Percentiles rank a stretch among this genome's conserved stretches.
phyloP scores from a whole-genome alignment of 345 rosid genomes.

The Melaleuca quinquenervia region DNA sequence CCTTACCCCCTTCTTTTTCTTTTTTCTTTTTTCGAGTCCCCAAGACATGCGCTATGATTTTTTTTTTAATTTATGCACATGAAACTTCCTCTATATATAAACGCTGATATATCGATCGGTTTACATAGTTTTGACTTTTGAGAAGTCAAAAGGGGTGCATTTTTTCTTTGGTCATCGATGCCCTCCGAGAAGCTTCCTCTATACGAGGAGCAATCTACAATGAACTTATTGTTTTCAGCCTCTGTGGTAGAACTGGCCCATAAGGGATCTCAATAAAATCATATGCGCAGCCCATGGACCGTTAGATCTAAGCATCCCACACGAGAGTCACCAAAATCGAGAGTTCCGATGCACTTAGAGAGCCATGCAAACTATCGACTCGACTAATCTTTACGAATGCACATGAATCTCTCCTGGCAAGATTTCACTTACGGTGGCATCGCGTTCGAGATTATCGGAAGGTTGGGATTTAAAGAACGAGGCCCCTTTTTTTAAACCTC shows the following conservation, averaged over 20 bases:
- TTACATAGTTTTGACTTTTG: too few relatives aligned
- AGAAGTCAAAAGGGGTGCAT: background rate
- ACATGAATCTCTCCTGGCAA: background rate
- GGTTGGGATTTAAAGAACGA: background rate
- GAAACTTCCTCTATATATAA: too few relatives aligned
- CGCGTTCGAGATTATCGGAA: fast-evolving
- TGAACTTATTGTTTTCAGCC: background rate
- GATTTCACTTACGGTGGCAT: fast-evolving
- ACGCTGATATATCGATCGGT: too few relatives aligned
- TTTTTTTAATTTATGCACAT: too few relatives aligned
- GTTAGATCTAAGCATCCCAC: background rate
- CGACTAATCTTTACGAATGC: background rate
- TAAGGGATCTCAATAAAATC: background rate
- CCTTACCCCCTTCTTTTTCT: too few relatives aligned
- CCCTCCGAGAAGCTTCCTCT: background rate
- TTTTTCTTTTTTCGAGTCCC: too few relatives aligned
- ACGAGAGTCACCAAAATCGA: background rate
- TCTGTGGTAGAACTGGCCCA: background rate
- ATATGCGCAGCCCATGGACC: background rate
- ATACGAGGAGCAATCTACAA: background rate
- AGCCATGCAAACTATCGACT: background rate
- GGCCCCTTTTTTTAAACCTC: background rate
- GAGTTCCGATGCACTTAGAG: background rate
- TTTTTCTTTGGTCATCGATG: background rate
- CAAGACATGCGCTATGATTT: too few relatives aligned